Conservation (phyloP, 106 monocot genomes). For the Vanilla planifolia region DNA sequence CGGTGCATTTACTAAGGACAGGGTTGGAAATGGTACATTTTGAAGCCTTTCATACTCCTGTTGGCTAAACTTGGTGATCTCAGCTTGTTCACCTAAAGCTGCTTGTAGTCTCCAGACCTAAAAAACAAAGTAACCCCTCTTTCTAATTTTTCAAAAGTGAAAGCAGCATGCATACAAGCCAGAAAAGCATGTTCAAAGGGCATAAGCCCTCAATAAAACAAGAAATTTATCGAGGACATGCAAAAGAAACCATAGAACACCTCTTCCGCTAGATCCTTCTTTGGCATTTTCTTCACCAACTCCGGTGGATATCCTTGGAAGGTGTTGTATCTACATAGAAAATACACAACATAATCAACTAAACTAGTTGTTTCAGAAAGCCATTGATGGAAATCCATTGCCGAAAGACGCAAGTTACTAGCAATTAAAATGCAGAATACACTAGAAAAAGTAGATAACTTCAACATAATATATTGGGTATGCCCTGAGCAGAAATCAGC, state of each 20-base stretch:
- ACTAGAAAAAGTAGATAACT: no score
- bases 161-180: background rate
- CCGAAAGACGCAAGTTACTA: no score
- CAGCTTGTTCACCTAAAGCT: slow-evolving; percentile 89
- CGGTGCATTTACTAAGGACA: no score
- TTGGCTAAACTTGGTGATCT: slow-evolving; percentile 89
- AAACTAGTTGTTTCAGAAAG: no score
- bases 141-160: background rate
- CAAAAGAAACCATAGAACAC: slow-evolving; percentile 17
- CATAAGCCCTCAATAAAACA: background rate
- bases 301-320: slow-evolving; percentile 96
- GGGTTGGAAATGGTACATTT: slow-evolving; percentile 53
- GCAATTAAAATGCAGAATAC: no score
- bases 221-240: background rate
- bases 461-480: no score
- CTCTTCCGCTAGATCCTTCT: slow-evolving; percentile 92
- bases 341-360: no score
- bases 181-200: no score
- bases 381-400: no score
- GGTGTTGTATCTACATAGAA: slow-evolving; percentile 64
- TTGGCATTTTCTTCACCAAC: slow-evolving; percentile 98
- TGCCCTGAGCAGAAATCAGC: no score
- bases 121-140: background rate
- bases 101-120: slow-evolving; percentile 98
- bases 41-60: slow-evolving; percentile 95